phyloP scores from a whole-genome alignment of 108 stramenopile species.

The Schizochytrium sp. region DNA sequence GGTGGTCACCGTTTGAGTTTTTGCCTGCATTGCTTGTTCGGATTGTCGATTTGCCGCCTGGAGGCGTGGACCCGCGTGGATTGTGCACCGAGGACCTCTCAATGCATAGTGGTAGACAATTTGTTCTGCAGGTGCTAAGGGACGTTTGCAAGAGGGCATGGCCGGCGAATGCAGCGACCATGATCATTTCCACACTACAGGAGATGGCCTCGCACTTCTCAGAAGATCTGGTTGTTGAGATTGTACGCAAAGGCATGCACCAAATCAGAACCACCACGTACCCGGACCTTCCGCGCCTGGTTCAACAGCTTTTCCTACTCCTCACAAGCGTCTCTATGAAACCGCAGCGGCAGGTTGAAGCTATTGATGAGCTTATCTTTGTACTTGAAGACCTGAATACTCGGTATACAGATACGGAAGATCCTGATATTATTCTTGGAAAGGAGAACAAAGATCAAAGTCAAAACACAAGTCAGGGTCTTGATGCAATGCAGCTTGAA shows the following conservation, averaged over 20 bases:
- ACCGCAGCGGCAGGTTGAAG: not conserved
- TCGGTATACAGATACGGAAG: not conserved
- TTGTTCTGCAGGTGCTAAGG: not conserved
- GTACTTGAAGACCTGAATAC: not conserved
- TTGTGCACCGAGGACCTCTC: not conserved
- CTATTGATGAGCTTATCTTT: conserved; percentile 5
- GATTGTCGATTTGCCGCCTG: conserved; percentile 2
- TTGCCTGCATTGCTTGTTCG: conserved; percentile 17
- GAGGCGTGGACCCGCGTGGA: conserved; percentile 7
- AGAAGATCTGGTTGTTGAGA: not conserved
- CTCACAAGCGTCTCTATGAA: conserved; percentile 8
- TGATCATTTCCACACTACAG: conserved; percentile 16
- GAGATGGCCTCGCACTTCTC: conserved; percentile 23
- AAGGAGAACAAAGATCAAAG: not conserved
- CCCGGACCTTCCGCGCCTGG: conserved; percentile 16
- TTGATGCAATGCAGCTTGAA: not conserved
- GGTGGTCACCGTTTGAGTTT: conserved; percentile 45
- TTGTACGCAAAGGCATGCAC: conserved; percentile 31
- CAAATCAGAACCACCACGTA: conserved; percentile 14
- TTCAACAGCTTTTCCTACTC: conserved; percentile 1
- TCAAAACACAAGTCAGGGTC: not conserved
- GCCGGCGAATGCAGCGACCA: conserved; percentile 25
- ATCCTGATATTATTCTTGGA: not conserved
- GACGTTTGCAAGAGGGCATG: conserved; percentile 23
- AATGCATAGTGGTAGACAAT: not conserved